Conservation (phyloP, 768 basidiomycete genomes). For the Tylopilus plumbeoviolaceoides region DNA sequence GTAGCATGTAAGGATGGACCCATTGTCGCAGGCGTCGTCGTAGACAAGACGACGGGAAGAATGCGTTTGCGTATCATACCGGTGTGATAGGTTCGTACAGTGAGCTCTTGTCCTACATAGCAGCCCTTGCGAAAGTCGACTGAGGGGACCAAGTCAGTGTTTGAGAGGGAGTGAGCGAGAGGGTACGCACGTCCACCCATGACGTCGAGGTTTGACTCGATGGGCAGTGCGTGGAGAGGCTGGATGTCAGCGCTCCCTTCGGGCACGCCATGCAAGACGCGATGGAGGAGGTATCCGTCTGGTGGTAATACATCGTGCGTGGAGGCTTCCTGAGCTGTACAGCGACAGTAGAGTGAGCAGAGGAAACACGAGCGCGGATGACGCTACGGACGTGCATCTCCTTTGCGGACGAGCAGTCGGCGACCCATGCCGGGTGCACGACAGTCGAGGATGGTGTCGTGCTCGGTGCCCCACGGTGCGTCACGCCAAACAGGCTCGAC, state of each 20-base stretch:
- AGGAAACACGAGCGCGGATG: background rate
- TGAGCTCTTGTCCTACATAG: conserved; percentile 96
- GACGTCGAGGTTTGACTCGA: conserved; percentile 91
- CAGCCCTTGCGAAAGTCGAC: conserved; percentile 98
- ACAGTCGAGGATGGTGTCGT: conserved; percentile 54
- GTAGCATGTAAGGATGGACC: conserved; percentile 19
- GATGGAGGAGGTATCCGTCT: conserved; percentile 70
- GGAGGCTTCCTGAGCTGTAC: conserved; percentile 48
- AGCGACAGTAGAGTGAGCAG: conserved; percentile 5
- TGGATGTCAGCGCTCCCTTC: conserved; percentile 79
- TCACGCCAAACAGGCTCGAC: conserved; percentile 73
- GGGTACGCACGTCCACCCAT: conserved; percentile 82
- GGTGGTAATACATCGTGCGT: conserved; percentile 50
- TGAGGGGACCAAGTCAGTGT: conserved; percentile 28
- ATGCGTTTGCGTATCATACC: conserved; percentile 89
- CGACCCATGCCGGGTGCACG: conserved; percentile 78
- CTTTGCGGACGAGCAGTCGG: conserved; percentile 66
- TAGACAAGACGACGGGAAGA: conserved; percentile 64
- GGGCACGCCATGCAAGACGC: conserved; percentile 80
- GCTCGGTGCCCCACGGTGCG: conserved; percentile 51
- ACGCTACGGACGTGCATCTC: conserved; percentile 63
- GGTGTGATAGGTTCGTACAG: conserved; percentile 94
- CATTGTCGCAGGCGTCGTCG: conserved; percentile 13
- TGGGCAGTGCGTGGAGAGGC: conserved; percentile 78
- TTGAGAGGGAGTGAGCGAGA: background rate